Percentiles rank a stretch among this genome's conserved stretches.
Conservation (phyloP, 2,329 filamentous ascomycete species). For the Elsinoe perseae region DNA sequence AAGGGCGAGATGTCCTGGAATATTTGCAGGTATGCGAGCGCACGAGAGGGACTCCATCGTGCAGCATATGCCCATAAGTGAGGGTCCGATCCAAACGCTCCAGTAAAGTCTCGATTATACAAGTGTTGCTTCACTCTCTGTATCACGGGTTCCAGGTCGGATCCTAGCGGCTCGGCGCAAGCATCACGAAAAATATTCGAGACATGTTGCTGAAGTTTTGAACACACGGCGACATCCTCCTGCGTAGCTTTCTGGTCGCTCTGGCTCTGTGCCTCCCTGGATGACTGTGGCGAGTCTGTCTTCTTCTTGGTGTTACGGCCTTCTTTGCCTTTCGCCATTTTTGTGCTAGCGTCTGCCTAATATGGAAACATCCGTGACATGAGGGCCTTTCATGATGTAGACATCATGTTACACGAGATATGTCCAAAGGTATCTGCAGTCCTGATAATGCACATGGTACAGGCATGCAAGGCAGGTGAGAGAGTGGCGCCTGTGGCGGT, state of each 20-base stretch:
- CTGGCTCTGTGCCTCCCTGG: slow-evolving; percentile 4
- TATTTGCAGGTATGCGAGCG: slow-evolving; percentile 69
- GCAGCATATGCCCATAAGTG: slow-evolving; percentile 76
- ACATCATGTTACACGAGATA: not conserved
- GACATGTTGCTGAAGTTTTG: slow-evolving; percentile 56
- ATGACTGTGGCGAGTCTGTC: slow-evolving; percentile 5
- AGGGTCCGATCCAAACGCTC: slow-evolving; percentile 65
- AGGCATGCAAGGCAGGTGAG: no score
- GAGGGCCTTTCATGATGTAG: not conserved
- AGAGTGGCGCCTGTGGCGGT: slow-evolving; percentile 5
- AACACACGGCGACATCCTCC: slow-evolving; percentile 13
- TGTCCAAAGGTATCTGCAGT: not conserved
- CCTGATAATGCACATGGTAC: no score
- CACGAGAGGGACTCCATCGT: slow-evolving; percentile 81
- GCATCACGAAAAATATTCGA: slow-evolving; percentile 65
- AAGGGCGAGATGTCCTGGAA: slow-evolving; percentile 35
- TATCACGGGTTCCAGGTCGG: slow-evolving; percentile 50
- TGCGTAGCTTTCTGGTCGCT: not conserved
- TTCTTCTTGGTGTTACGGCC: not conserved
- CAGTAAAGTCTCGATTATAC: slow-evolving; percentile 74
- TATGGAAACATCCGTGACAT: not conserved
- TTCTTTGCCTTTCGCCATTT: slow-evolving; percentile 13
- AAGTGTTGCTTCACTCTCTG: slow-evolving; percentile 81
- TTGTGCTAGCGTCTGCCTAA: not conserved
- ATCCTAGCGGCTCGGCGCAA: slow-evolving; percentile 42